These are phyloP conservation scores for Nemania abortiva DNA, from an alignment of 2,329 filamentous ascomycete species.

Conservation along the genomic window DNA sequence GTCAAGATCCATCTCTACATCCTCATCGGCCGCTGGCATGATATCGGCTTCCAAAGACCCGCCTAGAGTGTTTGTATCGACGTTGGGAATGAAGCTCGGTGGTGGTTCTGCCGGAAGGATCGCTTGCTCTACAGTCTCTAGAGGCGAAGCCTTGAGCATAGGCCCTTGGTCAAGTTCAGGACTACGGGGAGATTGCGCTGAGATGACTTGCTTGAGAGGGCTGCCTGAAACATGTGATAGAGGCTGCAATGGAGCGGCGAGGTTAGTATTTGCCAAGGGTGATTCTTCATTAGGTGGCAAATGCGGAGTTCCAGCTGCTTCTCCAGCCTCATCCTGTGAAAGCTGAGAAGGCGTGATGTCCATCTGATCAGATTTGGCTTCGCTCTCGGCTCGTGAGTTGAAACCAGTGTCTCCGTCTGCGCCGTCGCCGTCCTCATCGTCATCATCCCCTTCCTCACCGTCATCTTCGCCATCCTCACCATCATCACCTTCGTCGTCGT, in stretches of 20 bases:
- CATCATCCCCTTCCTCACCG: slow-evolving; percentile 61
- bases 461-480: slow-evolving; percentile 62
- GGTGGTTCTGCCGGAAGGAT: slow-evolving; percentile 20
- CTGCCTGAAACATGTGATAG: slow-evolving; percentile 37
- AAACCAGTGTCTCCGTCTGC: slow-evolving; percentile 61
- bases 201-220: slow-evolving; percentile 40
- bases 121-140: slow-evolving; percentile 8
- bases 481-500: slow-evolving; percentile 63
- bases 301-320: slow-evolving; percentile 34
- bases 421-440: slow-evolving; percentile 59
- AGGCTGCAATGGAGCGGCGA: slow-evolving; percentile 29
- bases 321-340: slow-evolving; percentile 45
- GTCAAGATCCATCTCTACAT: slow-evolving; percentile 12
- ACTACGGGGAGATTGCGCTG: slow-evolving; percentile 33
- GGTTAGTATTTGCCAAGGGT: slow-evolving; percentile 6
- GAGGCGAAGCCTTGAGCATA: slow-evolving; percentile 1
- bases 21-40: background rate
- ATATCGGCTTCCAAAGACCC: background rate
- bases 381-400: slow-evolving; percentile 48
- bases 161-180: slow-evolving; percentile 5
- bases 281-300: slow-evolving; percentile 38
- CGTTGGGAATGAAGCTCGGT: slow-evolving; percentile 34
- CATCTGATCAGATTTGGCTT: slow-evolving; percentile 50
- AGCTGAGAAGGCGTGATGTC: slow-evolving; percentile 51
- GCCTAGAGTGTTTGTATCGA: slow-evolving; percentile 1